phyloP scores from a whole-genome alignment of 768 basidiomycete genomes.

The Galerina sulciceps region DNA sequence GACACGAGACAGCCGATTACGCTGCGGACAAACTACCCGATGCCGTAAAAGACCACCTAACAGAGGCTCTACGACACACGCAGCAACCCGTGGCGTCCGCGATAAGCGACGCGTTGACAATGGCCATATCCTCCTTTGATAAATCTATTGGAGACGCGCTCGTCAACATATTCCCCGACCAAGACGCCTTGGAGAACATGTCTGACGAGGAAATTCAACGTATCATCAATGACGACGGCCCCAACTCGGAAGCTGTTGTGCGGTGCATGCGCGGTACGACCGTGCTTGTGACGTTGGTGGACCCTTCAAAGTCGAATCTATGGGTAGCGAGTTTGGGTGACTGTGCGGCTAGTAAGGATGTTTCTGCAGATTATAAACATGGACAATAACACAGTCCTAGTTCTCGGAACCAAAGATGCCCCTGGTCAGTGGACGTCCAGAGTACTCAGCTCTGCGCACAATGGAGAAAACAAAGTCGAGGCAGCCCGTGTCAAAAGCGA shows the following conservation, averaged over 20 bases:
- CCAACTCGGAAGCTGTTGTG: slow-evolving; percentile 36
- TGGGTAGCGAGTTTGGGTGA: slow-evolving; percentile 66
- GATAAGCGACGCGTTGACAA: slow-evolving; percentile 35
- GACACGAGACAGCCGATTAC: slow-evolving; percentile 51
- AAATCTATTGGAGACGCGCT: slow-evolving; percentile 38
- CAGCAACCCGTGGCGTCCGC: slow-evolving; percentile 13
- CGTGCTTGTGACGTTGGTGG: slow-evolving; percentile 49
- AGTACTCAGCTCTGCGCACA: slow-evolving; percentile 53
- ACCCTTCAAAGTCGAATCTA: slow-evolving; percentile 44
- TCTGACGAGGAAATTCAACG: slow-evolving; percentile 41
- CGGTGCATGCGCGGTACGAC: slow-evolving; percentile 59
- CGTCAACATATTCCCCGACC: slow-evolving; percentile 45
- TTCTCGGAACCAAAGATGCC: slow-evolving; percentile 40
- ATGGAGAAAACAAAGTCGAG: slow-evolving; percentile 48
- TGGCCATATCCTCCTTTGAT: slow-evolving; percentile 44
- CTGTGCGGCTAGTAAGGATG: slow-evolving; percentile 50
- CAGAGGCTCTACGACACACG: slow-evolving; percentile 11
- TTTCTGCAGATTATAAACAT: background rate
- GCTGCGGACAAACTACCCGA: slow-evolving; percentile 35
- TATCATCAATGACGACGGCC: slow-evolving; percentile 43
- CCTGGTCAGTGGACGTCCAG: slow-evolving; percentile 40
- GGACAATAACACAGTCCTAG: slow-evolving; percentile 25
- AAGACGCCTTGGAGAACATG: slow-evolving; percentile 31
- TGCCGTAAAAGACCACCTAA: slow-evolving; percentile 31
- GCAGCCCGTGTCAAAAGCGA: slow-evolving; percentile 41